Evolutionary conservation across 371 early-diverging fungal genomes (phyloP), one percentile per base, ranked within the genome.

Genomic region (Coemansia sp.): DNA sequence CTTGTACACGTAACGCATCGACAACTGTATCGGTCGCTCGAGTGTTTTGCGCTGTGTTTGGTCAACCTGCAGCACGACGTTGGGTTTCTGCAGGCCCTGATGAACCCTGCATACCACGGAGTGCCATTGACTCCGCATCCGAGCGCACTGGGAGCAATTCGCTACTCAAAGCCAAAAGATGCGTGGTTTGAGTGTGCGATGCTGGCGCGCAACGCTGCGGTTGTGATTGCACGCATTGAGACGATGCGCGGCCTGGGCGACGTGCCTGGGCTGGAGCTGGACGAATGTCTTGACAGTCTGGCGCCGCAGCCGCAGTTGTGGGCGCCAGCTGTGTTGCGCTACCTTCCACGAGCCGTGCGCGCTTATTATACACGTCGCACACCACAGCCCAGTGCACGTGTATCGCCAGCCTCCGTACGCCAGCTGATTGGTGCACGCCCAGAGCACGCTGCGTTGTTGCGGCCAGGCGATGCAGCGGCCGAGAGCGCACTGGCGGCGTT

Each of bases 11-110:
- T 87, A n/a, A 80, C 82, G 34, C 86, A 86, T 61, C 82, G 87
- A n/a, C 89, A 89, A 66, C 83, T 85, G 45, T 87, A 87, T 57
- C 82, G 81, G 26, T 83, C 85, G 5, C 63, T 87, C 39, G 89
- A 89, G 71, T 81, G 84, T 61, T 86, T 89, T 80, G 83, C 86
- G 22, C 67, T 87, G 34, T 86, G 87, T 53, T 52, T 86, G 11
- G 84, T 88, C 42, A 77, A 80, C 37, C 58, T 81, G 68, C 81
- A 80, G 71, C 73, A 77, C 71, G 80, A 81, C 45, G 72, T 68
- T n/a, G 81, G 66, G 11, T 77, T 81, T 29, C 64, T 81, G n/a
- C 70, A 71, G 60, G 80, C 78, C 64, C 67, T 80, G 54, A 21
- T 80, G 51, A 68, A 77, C 53, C 78, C 81, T 27, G 81, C 68